A percentile compares a stretch with the other conserved stretches of the same genome.
phyloP scores from a whole-genome alignment of 2,329 filamentous ascomycete genomes.

The Aspergillus calidoustus region DNA sequence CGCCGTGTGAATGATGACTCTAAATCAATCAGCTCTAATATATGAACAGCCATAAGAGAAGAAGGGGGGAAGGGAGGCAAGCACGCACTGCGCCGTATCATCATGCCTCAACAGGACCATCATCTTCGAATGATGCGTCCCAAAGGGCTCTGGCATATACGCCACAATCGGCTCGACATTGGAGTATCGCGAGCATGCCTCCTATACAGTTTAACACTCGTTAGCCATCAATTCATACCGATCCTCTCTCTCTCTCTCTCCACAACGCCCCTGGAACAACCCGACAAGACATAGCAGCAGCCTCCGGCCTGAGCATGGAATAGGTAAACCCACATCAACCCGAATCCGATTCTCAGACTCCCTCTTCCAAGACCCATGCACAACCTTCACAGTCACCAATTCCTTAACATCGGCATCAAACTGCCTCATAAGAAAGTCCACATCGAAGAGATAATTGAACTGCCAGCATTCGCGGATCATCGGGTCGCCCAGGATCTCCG shows the following conservation, averaged over 20 bases:
- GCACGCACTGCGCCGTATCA: slow-evolving; percentile 65
- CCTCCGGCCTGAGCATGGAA: neutral
- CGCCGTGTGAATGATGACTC: slow-evolving; percentile 80
- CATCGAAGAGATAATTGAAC: slow-evolving; percentile 60
- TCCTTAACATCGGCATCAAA: slow-evolving; percentile 61
- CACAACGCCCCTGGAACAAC: too few species aligned
- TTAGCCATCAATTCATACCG: neutral
- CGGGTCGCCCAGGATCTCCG: slow-evolving; percentile 73
- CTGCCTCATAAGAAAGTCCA: slow-evolving; percentile 65
- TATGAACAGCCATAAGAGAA: neutral
- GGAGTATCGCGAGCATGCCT: slow-evolving; percentile 62
- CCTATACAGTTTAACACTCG: slow-evolving; percentile 47
- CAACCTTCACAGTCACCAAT: slow-evolving; percentile 60
- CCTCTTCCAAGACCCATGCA: slow-evolving; percentile 70
- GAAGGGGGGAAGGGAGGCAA: neutral
- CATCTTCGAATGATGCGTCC: slow-evolving; percentile 88
- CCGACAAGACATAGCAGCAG: neutral
- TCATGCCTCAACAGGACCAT: slow-evolving; percentile 80
- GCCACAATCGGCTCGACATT: slow-evolving; percentile 75
- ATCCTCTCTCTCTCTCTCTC: neutral
- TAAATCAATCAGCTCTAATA: slow-evolving; percentile 21
- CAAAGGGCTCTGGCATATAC: slow-evolving; percentile 81
- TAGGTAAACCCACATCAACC: slow-evolving; percentile 56
- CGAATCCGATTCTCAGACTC: slow-evolving; percentile 64
- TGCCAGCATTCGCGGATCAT: slow-evolving; percentile 68